These are phyloP conservation scores for Sarcodon aspratus DNA, from an alignment of 768 basidiomycete genomes.

Conservation along the genomic window DNA sequence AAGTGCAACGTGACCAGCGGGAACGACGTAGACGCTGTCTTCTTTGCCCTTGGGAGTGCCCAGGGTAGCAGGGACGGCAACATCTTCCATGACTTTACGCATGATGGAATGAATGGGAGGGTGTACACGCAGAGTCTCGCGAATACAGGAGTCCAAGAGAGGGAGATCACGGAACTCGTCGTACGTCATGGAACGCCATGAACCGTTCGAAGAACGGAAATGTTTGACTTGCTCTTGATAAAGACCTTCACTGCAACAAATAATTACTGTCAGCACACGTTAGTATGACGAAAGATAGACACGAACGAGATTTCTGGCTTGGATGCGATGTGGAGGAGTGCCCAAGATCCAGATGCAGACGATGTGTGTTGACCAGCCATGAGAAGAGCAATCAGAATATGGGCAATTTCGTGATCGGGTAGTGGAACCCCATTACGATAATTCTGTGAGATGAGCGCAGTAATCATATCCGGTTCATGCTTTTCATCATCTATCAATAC, in stretches of 20 bases:
- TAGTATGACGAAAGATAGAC: not conserved
- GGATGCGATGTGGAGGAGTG: slow-evolving; percentile 76
- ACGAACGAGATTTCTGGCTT: slow-evolving; percentile 66
- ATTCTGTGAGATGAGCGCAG: slow-evolving; percentile 71
- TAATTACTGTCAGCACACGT: not conserved
- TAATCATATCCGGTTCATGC: slow-evolving; percentile 86
- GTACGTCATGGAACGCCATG: slow-evolving; percentile 67
- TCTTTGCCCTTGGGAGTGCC: slow-evolving; percentile 51
- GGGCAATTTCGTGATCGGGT: slow-evolving; percentile 86
- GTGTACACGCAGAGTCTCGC: slow-evolving; percentile 88
- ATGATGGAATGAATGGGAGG: slow-evolving; percentile 94
- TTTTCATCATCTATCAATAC: slow-evolving; percentile 28
- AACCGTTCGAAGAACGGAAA: slow-evolving; percentile 73
- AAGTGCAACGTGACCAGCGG: slow-evolving; percentile 82
- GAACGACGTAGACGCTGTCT: slow-evolving; percentile 70
- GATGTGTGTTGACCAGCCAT: slow-evolving; percentile 99
- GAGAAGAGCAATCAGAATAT: slow-evolving; percentile 96
- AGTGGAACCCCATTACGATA: slow-evolving; percentile 76
- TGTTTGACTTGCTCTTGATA: slow-evolving; percentile 83
- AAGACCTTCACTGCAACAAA: slow-evolving; percentile 50
- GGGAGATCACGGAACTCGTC: slow-evolving; percentile 81
- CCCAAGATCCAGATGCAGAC: slow-evolving; percentile 87
- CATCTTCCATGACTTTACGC: slow-evolving; percentile 83
- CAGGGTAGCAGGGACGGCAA: slow-evolving; percentile 72
- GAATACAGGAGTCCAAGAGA: slow-evolving; percentile 79